phyloP scores from a whole-genome alignment of 208 protist genomes.

The Trypanosoma lewisi region DNA sequence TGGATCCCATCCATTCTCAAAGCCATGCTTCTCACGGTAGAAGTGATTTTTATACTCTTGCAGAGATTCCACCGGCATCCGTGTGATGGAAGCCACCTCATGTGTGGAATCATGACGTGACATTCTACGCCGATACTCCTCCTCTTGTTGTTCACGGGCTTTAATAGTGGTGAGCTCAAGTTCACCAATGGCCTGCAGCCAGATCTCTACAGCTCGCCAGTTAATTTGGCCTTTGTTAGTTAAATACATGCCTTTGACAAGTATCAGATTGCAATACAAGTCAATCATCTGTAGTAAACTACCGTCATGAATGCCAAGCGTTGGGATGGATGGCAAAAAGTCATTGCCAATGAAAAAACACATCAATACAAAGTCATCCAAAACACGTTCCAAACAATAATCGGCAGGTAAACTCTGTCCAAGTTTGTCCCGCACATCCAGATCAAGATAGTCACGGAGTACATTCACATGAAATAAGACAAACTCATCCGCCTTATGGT shows the following conservation, averaged over 20 bases:
- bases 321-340: slow-evolving; percentile 97
- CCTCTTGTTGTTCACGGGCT: slow-evolving; percentile 66
- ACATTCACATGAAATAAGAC: slow-evolving; percentile 92
- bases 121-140: slow-evolving; percentile 70
- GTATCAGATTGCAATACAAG: slow-evolving; percentile 78
- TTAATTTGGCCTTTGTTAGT: slow-evolving; percentile 75
- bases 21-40: slow-evolving; percentile 86
- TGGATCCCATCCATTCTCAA: slow-evolving; percentile 71
- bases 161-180: slow-evolving; percentile 76
- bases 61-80: slow-evolving; percentile 9
- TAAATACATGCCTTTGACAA: slow-evolving; percentile 68
- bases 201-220: slow-evolving; percentile 67
- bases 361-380: slow-evolving; percentile 98
- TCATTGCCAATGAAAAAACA: slow-evolving; percentile 99
- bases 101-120: slow-evolving; percentile 54
- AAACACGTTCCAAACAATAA: slow-evolving; percentile 89
- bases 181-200: slow-evolving; percentile 69
- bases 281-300: slow-evolving; percentile 85
- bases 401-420: slow-evolving; percentile 5
- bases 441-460: slow-evolving; percentile 94
- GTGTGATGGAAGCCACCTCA: slow-evolving; percentile 57
- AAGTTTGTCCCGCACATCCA: slow-evolving; percentile 75
- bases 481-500: slow-evolving; percentile 82
- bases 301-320: slow-evolving; percentile 94
- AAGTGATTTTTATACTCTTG: slow-evolving; percentile 81